Evolutionary conservation across 176 grass and related monocot genomes (phyloP).

Genomic region (Bonia amplexicaulis): DNA sequence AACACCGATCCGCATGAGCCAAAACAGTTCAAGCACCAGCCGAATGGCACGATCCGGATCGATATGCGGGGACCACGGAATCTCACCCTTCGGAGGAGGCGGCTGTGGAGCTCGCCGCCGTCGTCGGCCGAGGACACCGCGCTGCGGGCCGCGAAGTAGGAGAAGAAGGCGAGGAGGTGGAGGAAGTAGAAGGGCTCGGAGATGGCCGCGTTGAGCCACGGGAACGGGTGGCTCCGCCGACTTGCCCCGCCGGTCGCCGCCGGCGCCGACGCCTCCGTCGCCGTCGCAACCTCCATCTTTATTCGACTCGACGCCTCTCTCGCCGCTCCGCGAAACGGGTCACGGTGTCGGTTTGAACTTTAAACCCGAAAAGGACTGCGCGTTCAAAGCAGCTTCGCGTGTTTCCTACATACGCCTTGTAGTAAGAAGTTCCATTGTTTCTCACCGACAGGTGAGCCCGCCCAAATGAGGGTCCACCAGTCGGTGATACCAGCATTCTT

Average conservation of each 20-base stretch:
- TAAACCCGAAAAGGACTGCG: not conserved
- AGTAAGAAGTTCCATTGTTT: not conserved
- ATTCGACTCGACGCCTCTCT: not conserved
- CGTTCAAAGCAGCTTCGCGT: not conserved
- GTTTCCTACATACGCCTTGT: rapidly evolving
- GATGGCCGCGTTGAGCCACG: conserved; percentile 65
- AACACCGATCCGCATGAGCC: conserved; percentile 9
- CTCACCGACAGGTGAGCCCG: not conserved
- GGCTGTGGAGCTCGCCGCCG: conserved; percentile 44
- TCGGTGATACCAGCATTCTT: not conserved
- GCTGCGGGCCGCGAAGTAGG: conserved; percentile 77
- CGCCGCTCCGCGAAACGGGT: not conserved
- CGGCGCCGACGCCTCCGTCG: conserved; percentile 43
- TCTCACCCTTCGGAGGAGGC: conserved; percentile 61
- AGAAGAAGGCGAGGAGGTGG: conserved; percentile 84
- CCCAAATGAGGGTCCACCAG: not conserved
- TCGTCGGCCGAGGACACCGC: conserved; percentile 35
- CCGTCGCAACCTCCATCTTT: conserved; percentile 51
- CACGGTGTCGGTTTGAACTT: not conserved
- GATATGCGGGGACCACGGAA: not conserved
- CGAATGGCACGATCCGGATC: not conserved
- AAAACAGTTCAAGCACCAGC: not conserved
- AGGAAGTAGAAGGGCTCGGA: conserved; percentile 88
- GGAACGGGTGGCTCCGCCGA: conserved; percentile 53
- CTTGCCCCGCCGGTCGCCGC: conserved; percentile 19